These are phyloP conservation scores for Hypoxylon crocopeplum DNA, from an alignment of 495 filamentous ascomycete genomes.

Conservation along the genomic window DNA sequence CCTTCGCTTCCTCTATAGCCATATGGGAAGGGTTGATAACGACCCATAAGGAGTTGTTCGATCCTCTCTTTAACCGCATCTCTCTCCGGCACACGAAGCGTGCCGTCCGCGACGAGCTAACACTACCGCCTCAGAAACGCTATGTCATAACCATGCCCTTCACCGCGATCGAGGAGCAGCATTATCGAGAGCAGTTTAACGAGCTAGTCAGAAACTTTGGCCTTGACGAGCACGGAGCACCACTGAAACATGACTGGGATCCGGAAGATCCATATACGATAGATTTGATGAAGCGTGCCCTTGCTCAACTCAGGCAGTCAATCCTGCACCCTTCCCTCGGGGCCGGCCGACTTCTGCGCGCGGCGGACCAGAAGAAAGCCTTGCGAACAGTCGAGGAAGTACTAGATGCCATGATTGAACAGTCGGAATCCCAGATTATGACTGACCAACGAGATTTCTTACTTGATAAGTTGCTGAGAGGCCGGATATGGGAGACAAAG, in stretches of 20 bases:
- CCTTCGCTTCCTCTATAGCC: slow-evolving; percentile 66
- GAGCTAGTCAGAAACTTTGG: slow-evolving; percentile 74
- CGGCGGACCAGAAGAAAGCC: slow-evolving; percentile 55
- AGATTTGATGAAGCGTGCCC: slow-evolving; percentile 65
- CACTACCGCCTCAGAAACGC: slow-evolving; percentile 77
- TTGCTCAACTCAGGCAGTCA: slow-evolving; percentile 72
- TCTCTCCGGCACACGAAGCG: slow-evolving; percentile 87
- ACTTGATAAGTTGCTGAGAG: slow-evolving; percentile 65
- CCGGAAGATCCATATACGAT: slow-evolving; percentile 61
- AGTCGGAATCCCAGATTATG: slow-evolving; percentile 68
- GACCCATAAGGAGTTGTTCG: slow-evolving; percentile 65
- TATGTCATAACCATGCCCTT: slow-evolving; percentile 90
- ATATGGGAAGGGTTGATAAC: slow-evolving; percentile 72
- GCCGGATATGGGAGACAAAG: too few relatives aligned
- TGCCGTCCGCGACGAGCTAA: slow-evolving; percentile 73
- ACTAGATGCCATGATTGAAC: slow-evolving; percentile 86
- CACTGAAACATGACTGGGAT: slow-evolving; percentile 66
- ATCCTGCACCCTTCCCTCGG: slow-evolving; percentile 87
- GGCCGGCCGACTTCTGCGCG: not conserved
- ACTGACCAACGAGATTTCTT: slow-evolving; percentile 72
- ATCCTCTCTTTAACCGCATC: slow-evolving; percentile 68
- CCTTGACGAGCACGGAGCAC: slow-evolving; percentile 67
- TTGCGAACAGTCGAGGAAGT: slow-evolving; percentile 84
- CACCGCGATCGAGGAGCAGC: slow-evolving; percentile 84
- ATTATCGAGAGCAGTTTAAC: slow-evolving; percentile 75